phyloP scores from a whole-genome alignment of 2,329 filamentous ascomycete genomes.

The Beauveria sp. region DNA sequence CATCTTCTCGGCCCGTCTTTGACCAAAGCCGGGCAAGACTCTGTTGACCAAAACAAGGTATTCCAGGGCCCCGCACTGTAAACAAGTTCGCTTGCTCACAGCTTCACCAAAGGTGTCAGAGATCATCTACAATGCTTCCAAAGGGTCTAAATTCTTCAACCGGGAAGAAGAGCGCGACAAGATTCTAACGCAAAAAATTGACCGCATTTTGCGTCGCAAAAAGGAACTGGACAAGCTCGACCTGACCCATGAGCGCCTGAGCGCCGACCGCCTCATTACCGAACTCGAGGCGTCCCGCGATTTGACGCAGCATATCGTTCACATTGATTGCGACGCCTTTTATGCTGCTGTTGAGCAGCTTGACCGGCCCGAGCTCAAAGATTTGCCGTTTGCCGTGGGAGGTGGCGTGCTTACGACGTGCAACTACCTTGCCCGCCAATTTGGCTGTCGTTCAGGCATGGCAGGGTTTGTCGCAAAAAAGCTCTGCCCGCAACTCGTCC shows the following conservation, averaged over 20 bases:
- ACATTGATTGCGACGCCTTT: constrained; percentile 96
- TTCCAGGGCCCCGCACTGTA: background rate
- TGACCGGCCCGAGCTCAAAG: constrained; percentile 73
- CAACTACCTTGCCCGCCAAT: constrained; percentile 86
- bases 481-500: constrained; percentile 77
- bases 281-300: constrained; percentile 74
- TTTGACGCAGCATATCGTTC: constrained; percentile 75
- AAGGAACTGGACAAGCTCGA: constrained; percentile 67
- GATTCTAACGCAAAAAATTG: constrained; percentile 77
- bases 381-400: constrained; percentile 87
- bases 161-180: constrained; percentile 81
- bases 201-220: constrained; percentile 68
- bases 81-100: background rate
- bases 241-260: constrained; percentile 62
- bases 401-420: constrained; percentile 56
- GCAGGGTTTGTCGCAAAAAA: constrained; percentile 92
- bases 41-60: constrained; percentile 84
- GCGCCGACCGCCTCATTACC: constrained; percentile 72
- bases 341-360: constrained; percentile 90
- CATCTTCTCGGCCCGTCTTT: constrained; percentile 82
- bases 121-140: constrained; percentile 93
- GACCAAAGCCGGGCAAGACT: constrained; percentile 87
- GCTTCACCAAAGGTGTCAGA: constrained; percentile 62
- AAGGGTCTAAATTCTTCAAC: constrained; percentile 92
- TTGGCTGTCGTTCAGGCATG: constrained; percentile 90